A percentile compares a stretch with the other conserved stretches of the same genome.
phyloP scores from a whole-genome alignment of 805 yeast species.

The Candida xyloterini region DNA sequence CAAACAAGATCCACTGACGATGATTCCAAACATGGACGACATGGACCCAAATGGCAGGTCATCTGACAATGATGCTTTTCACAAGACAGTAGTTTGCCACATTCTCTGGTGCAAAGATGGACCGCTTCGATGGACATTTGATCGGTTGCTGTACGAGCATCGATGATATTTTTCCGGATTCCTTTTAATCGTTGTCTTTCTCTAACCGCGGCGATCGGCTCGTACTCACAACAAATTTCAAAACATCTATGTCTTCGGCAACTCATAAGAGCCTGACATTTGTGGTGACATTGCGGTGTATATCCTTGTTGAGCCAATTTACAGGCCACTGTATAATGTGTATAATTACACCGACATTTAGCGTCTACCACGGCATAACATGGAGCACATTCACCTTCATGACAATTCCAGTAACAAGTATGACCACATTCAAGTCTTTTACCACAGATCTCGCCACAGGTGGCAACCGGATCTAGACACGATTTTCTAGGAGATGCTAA shows the following conservation, averaged over 20 bases:
- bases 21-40: conserved; percentile 78
- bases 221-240: conserved; percentile 66
- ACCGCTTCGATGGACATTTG: conserved; percentile 62
- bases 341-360: conserved; percentile 62
- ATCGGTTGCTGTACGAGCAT: conserved; percentile 42
- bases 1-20: conserved; percentile 77
- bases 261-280: conserved; percentile 70
- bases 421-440: conserved; percentile 72
- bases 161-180: conserved; percentile 41
- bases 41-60: conserved; percentile 76
- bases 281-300: conserved; percentile 60
- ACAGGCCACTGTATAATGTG: conserved; percentile 63
- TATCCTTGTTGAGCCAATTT: conserved; percentile 47
- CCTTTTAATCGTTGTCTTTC: conserved; percentile 50
- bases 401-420: conserved; percentile 66
- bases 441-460: conserved; percentile 65
- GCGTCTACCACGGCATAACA: conserved; percentile 54
- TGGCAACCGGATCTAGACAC: conserved; percentile 79
- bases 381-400: conserved; percentile 67
- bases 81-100: conserved; percentile 63
- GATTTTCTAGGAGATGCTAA: conserved; percentile 41
- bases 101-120: conserved; percentile 68
- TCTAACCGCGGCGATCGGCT: conserved; percentile 54
- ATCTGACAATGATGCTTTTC: conserved; percentile 63
- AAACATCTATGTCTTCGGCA: conserved; percentile 81